Conservation (phyloP, 768 basidiomycete genomes). For the Scleroderma citrinum region DNA sequence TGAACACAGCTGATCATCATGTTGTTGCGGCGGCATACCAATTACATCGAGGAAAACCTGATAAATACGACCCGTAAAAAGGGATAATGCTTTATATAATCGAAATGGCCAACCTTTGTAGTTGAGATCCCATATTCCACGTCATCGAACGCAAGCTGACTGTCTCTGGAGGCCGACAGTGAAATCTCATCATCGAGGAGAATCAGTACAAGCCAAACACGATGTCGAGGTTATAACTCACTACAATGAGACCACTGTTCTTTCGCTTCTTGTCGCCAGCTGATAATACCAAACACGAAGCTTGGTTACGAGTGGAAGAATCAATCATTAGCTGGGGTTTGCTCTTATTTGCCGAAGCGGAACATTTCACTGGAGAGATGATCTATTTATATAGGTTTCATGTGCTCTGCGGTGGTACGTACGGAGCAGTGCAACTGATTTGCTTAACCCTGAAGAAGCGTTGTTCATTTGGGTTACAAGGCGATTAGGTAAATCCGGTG, state of each 20-base stretch:
- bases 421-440: constrained; percentile 9
- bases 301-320: no score
- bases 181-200: constrained; percentile 13
- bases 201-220: not conserved
- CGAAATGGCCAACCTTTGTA: not conserved
- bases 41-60: no score
- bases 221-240: no score
- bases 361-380: not conserved
- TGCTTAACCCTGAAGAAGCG: not conserved
- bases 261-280: no score
- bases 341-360: not conserved
- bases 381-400: not conserved
- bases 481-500: not conserved
- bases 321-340: not conserved
- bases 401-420: not conserved
- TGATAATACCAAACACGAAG: no score
- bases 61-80: no score
- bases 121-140: not conserved
- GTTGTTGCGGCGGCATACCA: not conserved
- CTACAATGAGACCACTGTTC: no score
- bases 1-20: not conserved
- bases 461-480: not conserved
- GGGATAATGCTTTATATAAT: no score
- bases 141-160: constrained; percentile 20
- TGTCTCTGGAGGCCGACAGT: constrained; percentile 23